These are phyloP conservation scores for Phytophthora hibernalis DNA, from an alignment of 352 stramenopile genomes.

Conservation along the genomic window DNA sequence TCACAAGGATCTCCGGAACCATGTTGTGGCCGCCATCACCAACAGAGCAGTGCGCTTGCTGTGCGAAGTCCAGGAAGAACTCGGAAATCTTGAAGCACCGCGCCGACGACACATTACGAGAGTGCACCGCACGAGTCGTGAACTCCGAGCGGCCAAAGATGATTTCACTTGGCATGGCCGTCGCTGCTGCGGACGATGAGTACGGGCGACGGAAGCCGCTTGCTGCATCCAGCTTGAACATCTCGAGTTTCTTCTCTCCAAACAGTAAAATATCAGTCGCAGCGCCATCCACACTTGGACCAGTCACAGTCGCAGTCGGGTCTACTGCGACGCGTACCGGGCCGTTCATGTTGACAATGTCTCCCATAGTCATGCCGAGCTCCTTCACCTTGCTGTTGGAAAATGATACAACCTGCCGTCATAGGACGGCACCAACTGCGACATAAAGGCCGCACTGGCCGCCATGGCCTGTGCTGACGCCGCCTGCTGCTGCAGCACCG, in stretches of 20 bases:
- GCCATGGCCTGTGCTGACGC: slow-evolving; percentile 34
- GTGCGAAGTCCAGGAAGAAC: slow-evolving; percentile 83
- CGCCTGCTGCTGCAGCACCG: slow-evolving; percentile 40
- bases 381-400: slow-evolving; percentile 64
- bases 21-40: slow-evolving; percentile 36
- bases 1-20: slow-evolving; percentile 61
- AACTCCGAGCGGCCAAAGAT: slow-evolving; percentile 83
- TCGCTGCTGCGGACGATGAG: slow-evolving; percentile 26
- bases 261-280: slow-evolving; percentile 75
- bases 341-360: slow-evolving; percentile 79
- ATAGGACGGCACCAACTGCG: slow-evolving; percentile 75
- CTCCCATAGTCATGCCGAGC: slow-evolving; percentile 78
- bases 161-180: slow-evolving; percentile 41
- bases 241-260: slow-evolving; percentile 76
- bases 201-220: slow-evolving; percentile 67
- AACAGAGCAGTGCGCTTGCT: slow-evolving; percentile 55
- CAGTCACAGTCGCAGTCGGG: not conserved
- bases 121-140: slow-evolving; percentile 69
- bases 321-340: slow-evolving; percentile 62
- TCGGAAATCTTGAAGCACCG: slow-evolving; percentile 85
- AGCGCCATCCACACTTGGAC: slow-evolving; percentile 12
- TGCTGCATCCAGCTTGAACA: slow-evolving; percentile 75
- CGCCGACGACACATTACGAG: slow-evolving; percentile 61
- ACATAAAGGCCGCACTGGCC: slow-evolving; percentile 49
- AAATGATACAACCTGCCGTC: slow-evolving; percentile 83